Base-by-base conservation (phyloP, 768 basidiomycete species). In the Nidularia sp. region DNA sequence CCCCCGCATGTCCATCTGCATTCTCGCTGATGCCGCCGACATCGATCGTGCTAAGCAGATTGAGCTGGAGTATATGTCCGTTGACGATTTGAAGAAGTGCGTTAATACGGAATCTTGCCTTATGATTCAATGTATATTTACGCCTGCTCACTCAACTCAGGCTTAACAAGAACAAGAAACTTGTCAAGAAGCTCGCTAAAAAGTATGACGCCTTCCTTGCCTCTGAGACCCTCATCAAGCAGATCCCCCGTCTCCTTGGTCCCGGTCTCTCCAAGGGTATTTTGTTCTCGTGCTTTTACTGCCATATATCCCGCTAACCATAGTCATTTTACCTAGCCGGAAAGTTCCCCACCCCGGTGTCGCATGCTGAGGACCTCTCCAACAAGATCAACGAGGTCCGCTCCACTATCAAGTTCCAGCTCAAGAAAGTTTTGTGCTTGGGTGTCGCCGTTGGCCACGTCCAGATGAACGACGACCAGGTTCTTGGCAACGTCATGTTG, bases 131-230 rank as follows among this genome's bases (percentile, higher is more conserved):
- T 34, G n/a, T 15, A 5, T 15, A 34, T 9, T 13, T 25, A 6
- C 15, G 25, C 25, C 32, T 34, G 33, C 45, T 43, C 10, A 57
- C 31, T 44, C 25, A 9, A 12, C n/a, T 22, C 45, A 93, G 90
- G 75, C 83, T 98, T 59, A 97, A 96, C 88, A 96, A 97, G 80
- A 99, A 98, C 85, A 98, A 99, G 83, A 99, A 99, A 78, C 91
- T 99, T 56, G 97, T 98, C 67, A 99, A 98, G 83, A 97, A 97
- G 79, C 90, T 98, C 62, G 96, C 96, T 60, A 98, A 98, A 82
- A 98, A 98, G 72, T 95, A 98, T 78, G 95, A 99, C 63, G 94
- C 96, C 54, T 99, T 99, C 88, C 78, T 99, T 60, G 84, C 96
- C 34, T 98, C 97, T 53, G 97, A 99, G 72, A 76, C 92, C 55